These are phyloP conservation scores for Nematodospora valgi DNA, from an alignment of 805 yeast species.

Conservation along the genomic window DNA sequence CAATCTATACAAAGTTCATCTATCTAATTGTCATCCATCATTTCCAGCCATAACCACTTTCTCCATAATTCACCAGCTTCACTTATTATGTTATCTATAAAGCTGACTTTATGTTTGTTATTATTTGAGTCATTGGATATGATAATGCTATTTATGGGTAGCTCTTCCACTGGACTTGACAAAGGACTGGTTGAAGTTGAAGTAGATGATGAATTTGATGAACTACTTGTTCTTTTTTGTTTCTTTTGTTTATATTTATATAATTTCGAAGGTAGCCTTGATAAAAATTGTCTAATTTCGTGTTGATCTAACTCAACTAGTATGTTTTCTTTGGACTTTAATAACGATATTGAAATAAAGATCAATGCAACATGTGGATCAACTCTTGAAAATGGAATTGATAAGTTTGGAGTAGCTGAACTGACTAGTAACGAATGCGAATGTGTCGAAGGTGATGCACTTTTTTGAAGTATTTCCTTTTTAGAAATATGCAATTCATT, in stretches of 20 bases:
- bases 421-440: background rate
- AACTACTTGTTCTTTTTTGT: slow-evolving; percentile 3
- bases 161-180: slow-evolving; percentile 4
- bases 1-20: background rate
- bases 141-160: slow-evolving; percentile 13
- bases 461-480: background rate
- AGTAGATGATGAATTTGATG: slow-evolving; percentile 10
- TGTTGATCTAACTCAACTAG: slow-evolving; percentile 85
- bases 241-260: slow-evolving; percentile 20
- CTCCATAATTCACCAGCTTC: slow-evolving; percentile 91
- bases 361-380: slow-evolving; percentile 76
- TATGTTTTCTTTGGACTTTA: slow-evolving; percentile 75
- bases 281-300: slow-evolving; percentile 78
- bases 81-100: slow-evolving; percentile 67
- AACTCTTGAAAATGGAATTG: slow-evolving; percentile 54
- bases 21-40: slow-evolving; percentile 27
- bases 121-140: slow-evolving; percentile 26
- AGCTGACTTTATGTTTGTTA: slow-evolving; percentile 46
- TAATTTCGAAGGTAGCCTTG: slow-evolving; percentile 50
- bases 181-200: slow-evolving; percentile 8
- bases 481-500: slow-evolving; percentile 8
- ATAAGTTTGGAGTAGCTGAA: slow-evolving; percentile 1
- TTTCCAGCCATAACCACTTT: slow-evolving; percentile 61
- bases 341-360: slow-evolving; percentile 72
- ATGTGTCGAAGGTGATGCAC: slow-evolving; percentile 4